These are phyloP conservation scores for Leishmania mexicana DNA, from an alignment of 208 protist genomes.

Conservation along the genomic window DNA sequence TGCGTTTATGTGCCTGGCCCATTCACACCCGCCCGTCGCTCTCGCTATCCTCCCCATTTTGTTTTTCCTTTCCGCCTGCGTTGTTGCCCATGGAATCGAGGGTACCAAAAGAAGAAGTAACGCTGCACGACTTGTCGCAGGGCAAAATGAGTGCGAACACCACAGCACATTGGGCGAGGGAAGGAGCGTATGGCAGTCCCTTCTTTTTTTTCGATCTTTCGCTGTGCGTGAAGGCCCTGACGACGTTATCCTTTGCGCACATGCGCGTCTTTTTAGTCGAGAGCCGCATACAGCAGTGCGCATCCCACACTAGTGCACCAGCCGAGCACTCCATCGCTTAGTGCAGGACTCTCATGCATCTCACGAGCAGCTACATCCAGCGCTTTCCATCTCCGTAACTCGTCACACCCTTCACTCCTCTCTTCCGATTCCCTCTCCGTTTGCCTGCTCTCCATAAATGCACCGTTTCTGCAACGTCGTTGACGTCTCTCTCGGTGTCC, in stretches of 20 bases:
- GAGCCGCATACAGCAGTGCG: background rate
- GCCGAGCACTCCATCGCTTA: background rate
- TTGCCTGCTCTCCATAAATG: background rate
- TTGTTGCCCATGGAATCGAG: background rate
- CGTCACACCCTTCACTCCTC: background rate
- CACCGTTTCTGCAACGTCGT: background rate
- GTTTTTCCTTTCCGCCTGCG: background rate
- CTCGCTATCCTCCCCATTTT: background rate
- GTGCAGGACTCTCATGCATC: background rate
- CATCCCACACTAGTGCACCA: background rate
- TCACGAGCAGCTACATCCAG: background rate
- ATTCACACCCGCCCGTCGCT: background rate
- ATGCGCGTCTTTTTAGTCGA: background rate
- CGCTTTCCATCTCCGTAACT: background rate
- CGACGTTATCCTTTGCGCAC: background rate
- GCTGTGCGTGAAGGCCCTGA: background rate
- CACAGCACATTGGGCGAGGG: background rate
- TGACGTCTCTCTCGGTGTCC: background rate
- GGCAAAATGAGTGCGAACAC: background rate
- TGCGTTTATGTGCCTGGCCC: background rate
- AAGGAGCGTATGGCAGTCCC: background rate
- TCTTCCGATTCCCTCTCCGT: constrained; percentile 1
- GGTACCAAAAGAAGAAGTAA: background rate
- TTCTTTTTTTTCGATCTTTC: background rate
- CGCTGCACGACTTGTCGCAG: background rate